phyloP scores from a whole-genome alignment of 768 basidiomycete species.

The Podaxis sp. region DNA sequence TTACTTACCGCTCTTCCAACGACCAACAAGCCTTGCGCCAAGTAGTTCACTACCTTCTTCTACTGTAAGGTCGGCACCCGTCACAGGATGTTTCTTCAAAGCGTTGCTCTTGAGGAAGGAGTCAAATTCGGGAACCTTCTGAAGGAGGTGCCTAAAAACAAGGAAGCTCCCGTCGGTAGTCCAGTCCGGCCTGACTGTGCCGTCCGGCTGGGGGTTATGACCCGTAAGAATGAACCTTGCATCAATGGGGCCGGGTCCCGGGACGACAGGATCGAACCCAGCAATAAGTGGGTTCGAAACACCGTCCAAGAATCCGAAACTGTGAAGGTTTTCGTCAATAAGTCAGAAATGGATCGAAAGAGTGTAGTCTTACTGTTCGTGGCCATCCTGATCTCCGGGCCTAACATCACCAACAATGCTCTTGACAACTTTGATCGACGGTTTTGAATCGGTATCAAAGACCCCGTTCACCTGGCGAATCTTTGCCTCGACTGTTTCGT shows the following conservation, averaged over 20 bases:
- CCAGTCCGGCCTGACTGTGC: conserved; percentile 35
- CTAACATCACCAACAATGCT: conserved; percentile 39
- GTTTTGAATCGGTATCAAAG: conserved; percentile 30
- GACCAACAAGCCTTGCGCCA: conserved; percentile 51
- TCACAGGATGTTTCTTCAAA: conserved; percentile 37
- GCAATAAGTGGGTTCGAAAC: conserved; percentile 48
- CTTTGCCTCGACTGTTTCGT: conserved; percentile 34
- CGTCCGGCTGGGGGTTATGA: conserved; percentile 15
- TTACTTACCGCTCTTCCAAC: conserved; percentile 52
- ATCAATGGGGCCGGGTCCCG: conserved; percentile 37
- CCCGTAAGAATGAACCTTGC: conserved; percentile 46
- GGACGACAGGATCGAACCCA: conserved; percentile 35
- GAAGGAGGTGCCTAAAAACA: conserved; percentile 49
- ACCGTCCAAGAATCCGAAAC: conserved; percentile 53
- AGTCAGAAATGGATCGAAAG: neutral
- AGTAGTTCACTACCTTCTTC: conserved; percentile 46
- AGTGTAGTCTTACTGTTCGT: conserved; percentile 40
- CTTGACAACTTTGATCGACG: conserved; percentile 39
- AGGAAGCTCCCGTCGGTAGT: conserved; percentile 50
- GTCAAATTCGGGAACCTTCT: conserved; percentile 52
- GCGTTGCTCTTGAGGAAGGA: conserved; percentile 38
- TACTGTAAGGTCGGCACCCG: conserved; percentile 25
- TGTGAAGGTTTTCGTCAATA: conserved; percentile 14
- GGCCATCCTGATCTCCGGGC: conserved; percentile 39
- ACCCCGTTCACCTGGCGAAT: conserved; percentile 30